Percentiles rank a stretch among this genome's conserved stretches.
These are phyloP conservation scores for Vigna unguiculata DNA, from an alignment of 306 rosid genomes.

Conservation along the genomic window DNA sequence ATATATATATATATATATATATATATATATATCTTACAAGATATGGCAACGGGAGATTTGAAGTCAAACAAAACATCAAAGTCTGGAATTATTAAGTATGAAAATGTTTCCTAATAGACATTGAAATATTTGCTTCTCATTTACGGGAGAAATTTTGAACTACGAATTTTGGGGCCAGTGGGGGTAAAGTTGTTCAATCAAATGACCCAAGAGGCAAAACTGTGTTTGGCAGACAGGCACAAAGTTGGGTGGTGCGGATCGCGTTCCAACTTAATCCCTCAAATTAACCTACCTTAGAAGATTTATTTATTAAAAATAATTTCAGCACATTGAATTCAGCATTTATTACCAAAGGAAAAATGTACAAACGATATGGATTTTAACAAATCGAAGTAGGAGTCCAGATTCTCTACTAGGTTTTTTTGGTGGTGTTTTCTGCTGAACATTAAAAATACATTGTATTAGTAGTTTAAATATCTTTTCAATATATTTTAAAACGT, in stretches of 20 bases:
- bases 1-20: too few relatives aligned
- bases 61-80: neutral
- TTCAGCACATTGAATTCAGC: neutral
- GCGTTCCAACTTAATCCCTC: neutral
- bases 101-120: neutral
- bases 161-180: neutral
- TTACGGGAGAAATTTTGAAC: neutral
- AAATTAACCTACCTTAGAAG: neutral
- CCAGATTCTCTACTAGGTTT: too few relatives aligned
- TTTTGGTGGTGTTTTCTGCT: too few relatives aligned
- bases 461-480: too few relatives aligned
- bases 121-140: neutral
- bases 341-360: neutral
- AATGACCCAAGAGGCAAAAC: neutral
- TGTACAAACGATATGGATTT: too few relatives aligned
- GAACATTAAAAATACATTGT: too few relatives aligned
- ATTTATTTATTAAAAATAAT: neutral
- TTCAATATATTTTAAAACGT: too few relatives aligned
- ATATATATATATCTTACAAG: too few relatives aligned
- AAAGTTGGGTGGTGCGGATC: neutral
- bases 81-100: neutral
- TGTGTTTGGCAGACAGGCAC: neutral
- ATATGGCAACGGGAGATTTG: neutral
- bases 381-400: too few relatives aligned
- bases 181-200: conserved; percentile 19